Conservation (phyloP, 768 basidiomycete genomes). For the Cubamyces sp. region DNA sequence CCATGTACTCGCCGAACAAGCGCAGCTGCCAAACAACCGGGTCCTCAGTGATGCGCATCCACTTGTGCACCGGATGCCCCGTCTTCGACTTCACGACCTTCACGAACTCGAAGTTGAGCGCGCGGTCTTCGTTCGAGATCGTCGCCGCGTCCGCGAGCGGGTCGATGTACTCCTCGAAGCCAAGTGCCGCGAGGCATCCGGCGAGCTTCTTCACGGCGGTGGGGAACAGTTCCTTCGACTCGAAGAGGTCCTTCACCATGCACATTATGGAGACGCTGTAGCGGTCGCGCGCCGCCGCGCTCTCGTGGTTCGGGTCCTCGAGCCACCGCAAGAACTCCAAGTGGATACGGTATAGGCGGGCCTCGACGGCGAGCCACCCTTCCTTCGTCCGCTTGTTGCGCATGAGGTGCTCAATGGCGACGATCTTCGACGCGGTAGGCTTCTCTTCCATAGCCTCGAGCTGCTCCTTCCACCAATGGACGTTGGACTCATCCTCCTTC, state of each 20-base stretch:
- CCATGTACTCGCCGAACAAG: slow-evolving; percentile 74
- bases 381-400: slow-evolving; percentile 51
- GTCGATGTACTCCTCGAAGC: slow-evolving; percentile 47
- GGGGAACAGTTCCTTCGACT: slow-evolving; percentile 41
- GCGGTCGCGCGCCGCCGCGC: slow-evolving; percentile 44
- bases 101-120: slow-evolving; percentile 54
- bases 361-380: slow-evolving; percentile 51
- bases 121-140: slow-evolving; percentile 31
- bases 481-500: slow-evolving; percentile 43
- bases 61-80: slow-evolving; percentile 44
- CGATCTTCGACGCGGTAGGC: slow-evolving; percentile 38
- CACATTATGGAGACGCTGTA: slow-evolving; percentile 52
- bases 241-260: slow-evolving; percentile 49
- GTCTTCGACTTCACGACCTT: slow-evolving; percentile 56
- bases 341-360: slow-evolving; percentile 56
- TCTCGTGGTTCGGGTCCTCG: slow-evolving; percentile 44
- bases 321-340: slow-evolving; percentile 58
- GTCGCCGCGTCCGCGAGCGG: slow-evolving; percentile 22
- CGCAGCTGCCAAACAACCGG: slow-evolving; percentile 69
- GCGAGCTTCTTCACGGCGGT: slow-evolving; percentile 42
- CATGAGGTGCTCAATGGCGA: slow-evolving; percentile 41
- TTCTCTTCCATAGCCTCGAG: slow-evolving; percentile 44
- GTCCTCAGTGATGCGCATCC: slow-evolving; percentile 60
- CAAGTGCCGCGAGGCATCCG: slow-evolving; percentile 47
- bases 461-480: slow-evolving; percentile 57